A percentile compares a stretch with the other conserved stretches of the same genome.
These are phyloP conservation scores for Phaffia tasmanica DNA, from an alignment of 768 basidiomycete species.

Conservation along the genomic window DNA sequence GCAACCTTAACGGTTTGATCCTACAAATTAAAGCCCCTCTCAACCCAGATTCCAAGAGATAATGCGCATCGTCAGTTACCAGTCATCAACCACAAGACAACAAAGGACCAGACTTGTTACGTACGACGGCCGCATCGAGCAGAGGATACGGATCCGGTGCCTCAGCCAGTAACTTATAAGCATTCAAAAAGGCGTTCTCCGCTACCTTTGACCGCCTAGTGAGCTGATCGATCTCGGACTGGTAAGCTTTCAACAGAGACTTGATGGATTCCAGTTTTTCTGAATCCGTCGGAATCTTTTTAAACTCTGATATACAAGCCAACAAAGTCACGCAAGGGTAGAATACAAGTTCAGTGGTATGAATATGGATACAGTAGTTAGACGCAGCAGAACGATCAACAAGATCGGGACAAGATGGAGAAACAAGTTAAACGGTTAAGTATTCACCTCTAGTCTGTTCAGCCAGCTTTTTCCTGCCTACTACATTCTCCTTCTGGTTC, in stretches of 20 bases:
- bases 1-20: slow-evolving; percentile 87
- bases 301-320: slow-evolving; percentile 61
- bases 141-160: slow-evolving; percentile 96
- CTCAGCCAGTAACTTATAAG: slow-evolving; percentile 92
- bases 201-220: slow-evolving; percentile 84
- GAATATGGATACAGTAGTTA: neutral
- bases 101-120: slow-evolving; percentile 29
- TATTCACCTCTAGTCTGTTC: slow-evolving; percentile 89
- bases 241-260: slow-evolving; percentile 85
- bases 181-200: slow-evolving; percentile 91
- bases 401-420: neutral
- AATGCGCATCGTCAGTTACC: neutral
- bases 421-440: neutral
- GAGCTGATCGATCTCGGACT: slow-evolving; percentile 88
- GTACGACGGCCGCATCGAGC: slow-evolving; percentile 81
- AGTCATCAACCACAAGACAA: neutral
- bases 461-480: slow-evolving; percentile 84
- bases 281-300: slow-evolving; percentile 71
- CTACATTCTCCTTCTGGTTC: slow-evolving; percentile 93
- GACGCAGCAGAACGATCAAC: neutral
- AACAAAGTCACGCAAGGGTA: slow-evolving; percentile 1
- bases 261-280: slow-evolving; percentile 84
- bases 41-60: neutral
- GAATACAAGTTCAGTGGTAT: neutral
- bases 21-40: slow-evolving; percentile 42